These are phyloP conservation scores for Coniophora puteana DNA, from an alignment of 1,284 basidiomycete species.

Conservation along the genomic window DNA sequence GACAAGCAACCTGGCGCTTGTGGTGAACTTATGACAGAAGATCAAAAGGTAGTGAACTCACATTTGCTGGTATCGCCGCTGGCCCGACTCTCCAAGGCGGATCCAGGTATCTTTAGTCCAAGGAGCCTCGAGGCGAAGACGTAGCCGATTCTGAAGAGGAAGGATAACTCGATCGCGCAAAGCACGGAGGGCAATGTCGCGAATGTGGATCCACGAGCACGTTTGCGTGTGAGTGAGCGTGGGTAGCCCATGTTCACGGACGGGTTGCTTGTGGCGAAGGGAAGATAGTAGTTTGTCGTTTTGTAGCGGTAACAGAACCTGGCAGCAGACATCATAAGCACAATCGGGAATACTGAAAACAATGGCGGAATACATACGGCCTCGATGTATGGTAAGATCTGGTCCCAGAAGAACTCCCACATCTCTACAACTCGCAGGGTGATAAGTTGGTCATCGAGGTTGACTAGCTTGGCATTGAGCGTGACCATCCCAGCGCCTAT, in stretches of 20 bases:
- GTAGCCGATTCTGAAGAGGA: constrained; percentile 55
- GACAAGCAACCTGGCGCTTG: constrained; percentile 71
- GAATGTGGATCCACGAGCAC: constrained; percentile 84
- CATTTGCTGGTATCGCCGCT: constrained; percentile 77
- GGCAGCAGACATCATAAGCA: constrained; percentile 6
- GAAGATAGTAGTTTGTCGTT: constrained; percentile 40
- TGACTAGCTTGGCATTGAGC: constrained; percentile 78
- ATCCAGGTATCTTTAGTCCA: constrained; percentile 49
- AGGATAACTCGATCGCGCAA: constrained; percentile 81
- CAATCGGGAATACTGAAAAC: not conserved
- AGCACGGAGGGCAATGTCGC: constrained; percentile 71
- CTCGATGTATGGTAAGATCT: constrained; percentile 87
- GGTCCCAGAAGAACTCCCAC: constrained; percentile 95
- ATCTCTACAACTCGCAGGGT: constrained; percentile 78
- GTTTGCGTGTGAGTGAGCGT: constrained; percentile 34
- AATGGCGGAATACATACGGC: constrained; percentile 48
- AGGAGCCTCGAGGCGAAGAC: constrained; percentile 47
- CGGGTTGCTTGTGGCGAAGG: constrained; percentile 19
- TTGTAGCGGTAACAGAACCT: constrained; percentile 73
- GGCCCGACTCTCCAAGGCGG: constrained; percentile 48
- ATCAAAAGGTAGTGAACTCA: constrained; percentile 23
- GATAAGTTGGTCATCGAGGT: constrained; percentile 72
- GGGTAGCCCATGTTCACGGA: too few species aligned
- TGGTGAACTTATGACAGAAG: constrained; percentile 3
- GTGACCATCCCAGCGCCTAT: constrained; percentile 90